Evolutionary conservation across 2,329 filamentous ascomycete genomes (phyloP), one percentile per base, ranked within the genome.

Genomic region (Fusarium pininemorale): DNA sequence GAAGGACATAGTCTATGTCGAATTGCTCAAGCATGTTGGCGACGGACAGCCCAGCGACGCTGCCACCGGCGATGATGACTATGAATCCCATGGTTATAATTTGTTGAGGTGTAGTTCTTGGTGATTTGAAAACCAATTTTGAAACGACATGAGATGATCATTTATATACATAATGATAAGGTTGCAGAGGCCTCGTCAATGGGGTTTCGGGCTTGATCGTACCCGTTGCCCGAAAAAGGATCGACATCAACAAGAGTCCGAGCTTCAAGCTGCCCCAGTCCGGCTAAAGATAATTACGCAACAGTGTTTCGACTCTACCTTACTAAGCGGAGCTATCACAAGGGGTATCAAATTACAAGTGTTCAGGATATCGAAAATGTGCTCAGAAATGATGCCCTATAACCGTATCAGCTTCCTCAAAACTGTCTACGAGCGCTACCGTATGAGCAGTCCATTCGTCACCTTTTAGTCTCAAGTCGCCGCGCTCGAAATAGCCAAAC

Each of bases 1-100:
- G 82, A 1, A 90, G 68, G 13, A 87, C 67, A 70, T 84, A 89
- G 65, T 88, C 84, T 56, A 90, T 85, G 38, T 63, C 56, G 26
- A 66, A 63, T 9, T 32, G 37, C n/a, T 75, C 48, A 1, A 75
- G 56, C 73, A 75, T 73, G 14, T 75, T 75, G 10, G 73, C 73
- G 15, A 75, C 20, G 0, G 66, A 51, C 0, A 75, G 62, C 24
- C 73, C 73, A 7, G 73, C 42, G 3, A 75, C 54, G 39, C 73
- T 63, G 14, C 66, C 73, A 9, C 73, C 73, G 0, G 20, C 72
- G 26, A 74, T 73, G 13, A 69, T 30, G 18, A 67, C 41, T n/a
- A 15, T 38, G 7, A 53, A 20, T 24, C 45, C 35, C 50, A 54
- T 54, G 5, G 3, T 54, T 12, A 8, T 26, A 1, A 18, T 3